These are phyloP conservation scores for Cercophora newfieldiana DNA, from an alignment of 495 filamentous ascomycete species.

Conservation along the genomic window DNA sequence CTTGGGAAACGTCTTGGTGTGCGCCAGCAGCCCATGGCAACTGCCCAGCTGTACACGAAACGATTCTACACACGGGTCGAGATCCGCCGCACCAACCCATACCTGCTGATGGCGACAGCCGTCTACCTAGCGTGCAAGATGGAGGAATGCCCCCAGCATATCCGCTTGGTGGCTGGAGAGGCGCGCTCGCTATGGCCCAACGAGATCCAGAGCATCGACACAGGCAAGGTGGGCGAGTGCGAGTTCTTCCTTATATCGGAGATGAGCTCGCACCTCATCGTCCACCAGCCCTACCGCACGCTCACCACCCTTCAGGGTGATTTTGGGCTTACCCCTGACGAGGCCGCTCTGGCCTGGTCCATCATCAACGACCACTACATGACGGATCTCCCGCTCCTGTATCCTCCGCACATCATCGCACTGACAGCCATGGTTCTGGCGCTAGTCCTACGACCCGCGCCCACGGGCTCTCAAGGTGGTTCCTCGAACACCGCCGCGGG, in stretches of 20 bases:
- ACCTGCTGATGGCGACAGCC: constrained; percentile 85
- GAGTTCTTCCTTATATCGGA: constrained; percentile 95
- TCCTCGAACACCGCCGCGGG: constrained; percentile 28
- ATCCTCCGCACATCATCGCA: constrained; percentile 87
- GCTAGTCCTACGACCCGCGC: constrained; percentile 64
- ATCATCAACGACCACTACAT: constrained; percentile 96
- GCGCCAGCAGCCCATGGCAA: constrained; percentile 90
- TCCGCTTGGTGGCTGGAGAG: constrained; percentile 81
- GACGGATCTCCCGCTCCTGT: constrained; percentile 86
- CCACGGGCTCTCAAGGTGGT: constrained; percentile 14
- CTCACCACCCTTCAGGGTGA: constrained; percentile 69
- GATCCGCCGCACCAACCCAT: constrained; percentile 90
- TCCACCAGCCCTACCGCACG: constrained; percentile 96
- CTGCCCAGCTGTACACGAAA: constrained; percentile 90
- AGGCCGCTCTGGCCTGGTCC: constrained; percentile 74
- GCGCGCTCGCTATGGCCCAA: constrained; percentile 86
- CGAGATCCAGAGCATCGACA: constrained; percentile 79
- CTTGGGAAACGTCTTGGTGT: constrained; percentile 77
- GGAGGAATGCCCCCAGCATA: constrained; percentile 97
- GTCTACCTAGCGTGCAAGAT: constrained; percentile 97
- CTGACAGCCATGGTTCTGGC: constrained; percentile 87
- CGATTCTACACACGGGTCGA: constrained; percentile 91
- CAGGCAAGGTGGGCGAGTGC: constrained; percentile 89
- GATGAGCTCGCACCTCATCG: constrained; percentile 90
- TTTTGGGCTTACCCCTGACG: constrained; percentile 73